Evolutionary conservation across 768 basidiomycete species (phyloP).

Genomic region (Royoungia palumana): DNA sequence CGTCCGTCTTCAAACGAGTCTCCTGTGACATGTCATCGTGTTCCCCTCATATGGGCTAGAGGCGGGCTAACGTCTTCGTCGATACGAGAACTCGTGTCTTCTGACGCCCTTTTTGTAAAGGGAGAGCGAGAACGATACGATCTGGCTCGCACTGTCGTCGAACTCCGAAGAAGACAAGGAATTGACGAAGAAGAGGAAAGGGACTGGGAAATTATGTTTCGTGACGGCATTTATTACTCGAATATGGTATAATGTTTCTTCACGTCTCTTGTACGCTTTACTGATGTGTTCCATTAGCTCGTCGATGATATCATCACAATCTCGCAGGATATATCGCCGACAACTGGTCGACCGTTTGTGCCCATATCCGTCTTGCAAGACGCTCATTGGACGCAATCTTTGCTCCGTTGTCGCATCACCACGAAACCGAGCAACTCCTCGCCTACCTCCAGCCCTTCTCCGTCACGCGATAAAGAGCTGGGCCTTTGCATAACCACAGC

Average conservation of each 20-base stretch:
- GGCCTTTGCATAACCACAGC: constrained; percentile 56
- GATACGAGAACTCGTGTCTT: constrained; percentile 69
- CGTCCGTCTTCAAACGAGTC: constrained; percentile 16
- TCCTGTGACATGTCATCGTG: constrained; percentile 12
- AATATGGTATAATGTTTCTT: constrained; percentile 62
- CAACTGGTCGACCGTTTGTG: constrained; percentile 66
- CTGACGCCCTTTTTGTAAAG: constrained; percentile 76
- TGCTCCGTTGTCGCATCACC: constrained; percentile 60
- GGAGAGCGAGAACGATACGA: constrained; percentile 80
- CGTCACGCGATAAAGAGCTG: constrained; percentile 55
- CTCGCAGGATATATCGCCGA: constrained; percentile 70
- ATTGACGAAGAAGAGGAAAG: constrained; percentile 60
- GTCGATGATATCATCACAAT: constrained; percentile 78
- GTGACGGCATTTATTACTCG: constrained; percentile 74
- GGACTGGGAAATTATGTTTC: constrained; percentile 69
- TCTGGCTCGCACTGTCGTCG: constrained; percentile 70
- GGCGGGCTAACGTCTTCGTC: constrained; percentile 72
- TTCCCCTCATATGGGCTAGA: constrained; percentile 67
- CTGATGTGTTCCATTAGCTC: constrained; percentile 41
- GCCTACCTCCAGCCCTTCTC: constrained; percentile 37
- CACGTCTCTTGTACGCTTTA: neutral
- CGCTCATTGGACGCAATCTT: constrained; percentile 75
- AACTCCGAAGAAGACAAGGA: constrained; percentile 60
- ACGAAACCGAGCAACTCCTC: constrained; percentile 30
- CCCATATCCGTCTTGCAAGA: constrained; percentile 64